A percentile compares a stretch with the other conserved stretches of the same genome.
These are phyloP conservation scores for Pinus tabuliformis DNA, from an alignment of 75 land plant species.

Conservation along the genomic window DNA sequence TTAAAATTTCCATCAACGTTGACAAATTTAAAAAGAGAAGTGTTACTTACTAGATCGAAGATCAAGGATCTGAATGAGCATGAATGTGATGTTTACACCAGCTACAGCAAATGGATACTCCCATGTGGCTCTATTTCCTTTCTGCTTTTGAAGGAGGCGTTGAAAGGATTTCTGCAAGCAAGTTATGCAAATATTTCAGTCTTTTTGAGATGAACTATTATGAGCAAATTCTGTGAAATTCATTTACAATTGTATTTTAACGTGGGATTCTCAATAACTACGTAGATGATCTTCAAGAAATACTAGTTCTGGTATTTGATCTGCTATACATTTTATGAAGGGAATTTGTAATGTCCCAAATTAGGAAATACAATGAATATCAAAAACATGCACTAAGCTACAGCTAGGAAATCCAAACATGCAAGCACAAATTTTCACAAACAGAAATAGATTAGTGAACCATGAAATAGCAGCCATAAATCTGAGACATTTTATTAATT, in stretches of 20 bases:
- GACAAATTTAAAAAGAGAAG: too few relatives aligned
- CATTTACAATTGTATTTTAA: background rate
- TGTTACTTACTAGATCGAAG: constrained; percentile 60
- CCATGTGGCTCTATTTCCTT: constrained; percentile 83
- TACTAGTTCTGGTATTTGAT: background rate
- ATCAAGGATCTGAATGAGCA: constrained; percentile 97
- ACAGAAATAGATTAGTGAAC: too few relatives aligned
- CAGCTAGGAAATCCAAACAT: too few relatives aligned
- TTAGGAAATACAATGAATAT: too few relatives aligned
- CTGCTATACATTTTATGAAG: too few relatives aligned
- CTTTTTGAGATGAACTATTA: background rate
- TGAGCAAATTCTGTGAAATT: background rate
- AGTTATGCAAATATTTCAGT: background rate
- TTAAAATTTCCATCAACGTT: too few relatives aligned
- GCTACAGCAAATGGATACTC: constrained; percentile 99
- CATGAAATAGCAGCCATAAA: too few relatives aligned
- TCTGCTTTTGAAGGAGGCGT: constrained; percentile 70
- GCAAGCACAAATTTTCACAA: too few relatives aligned
- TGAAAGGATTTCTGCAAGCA: constrained; percentile 71
- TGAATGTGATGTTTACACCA: constrained; percentile 93
- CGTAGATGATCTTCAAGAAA: background rate
- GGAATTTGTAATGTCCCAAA: too few relatives aligned
- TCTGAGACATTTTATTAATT: too few relatives aligned
- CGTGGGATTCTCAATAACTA: background rate
- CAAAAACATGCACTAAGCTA: too few relatives aligned